A percentile compares a stretch with the other conserved stretches of the same genome.
Evolutionary conservation across 306 rosid genomes (phyloP).

Genomic region (Luffa acutangula): DNA sequence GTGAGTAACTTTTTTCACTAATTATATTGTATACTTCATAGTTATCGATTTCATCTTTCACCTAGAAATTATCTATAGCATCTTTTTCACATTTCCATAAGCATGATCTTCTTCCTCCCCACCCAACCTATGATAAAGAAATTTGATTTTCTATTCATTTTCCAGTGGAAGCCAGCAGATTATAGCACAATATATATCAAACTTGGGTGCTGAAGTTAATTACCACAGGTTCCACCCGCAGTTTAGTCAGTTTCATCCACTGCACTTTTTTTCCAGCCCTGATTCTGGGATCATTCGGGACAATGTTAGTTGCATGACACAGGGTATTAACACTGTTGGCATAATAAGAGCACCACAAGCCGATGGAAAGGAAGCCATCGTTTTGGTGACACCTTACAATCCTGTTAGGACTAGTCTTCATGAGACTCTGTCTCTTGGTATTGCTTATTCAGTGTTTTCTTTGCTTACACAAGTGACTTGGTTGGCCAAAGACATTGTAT

Average conservation of each 20-base stretch:
- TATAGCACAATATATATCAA: slow-evolving; percentile 57
- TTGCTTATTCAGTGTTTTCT: slow-evolving; percentile 77
- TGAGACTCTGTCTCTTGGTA: slow-evolving; percentile 73
- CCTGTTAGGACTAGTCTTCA: slow-evolving; percentile 29
- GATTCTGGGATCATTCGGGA: slow-evolving; percentile 39
- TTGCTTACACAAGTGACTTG: slow-evolving; percentile 79
- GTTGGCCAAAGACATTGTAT: slow-evolving; percentile 86
- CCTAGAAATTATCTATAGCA: neutral
- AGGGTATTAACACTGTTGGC: slow-evolving; percentile 67
- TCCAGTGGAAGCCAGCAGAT: slow-evolving; percentile 58
- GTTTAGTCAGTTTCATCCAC: slow-evolving; percentile 47
- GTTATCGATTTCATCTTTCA: neutral
- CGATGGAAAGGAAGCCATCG: slow-evolving; percentile 96
- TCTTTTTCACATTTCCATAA: neutral
- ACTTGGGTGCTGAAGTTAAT: slow-evolving; percentile 73
- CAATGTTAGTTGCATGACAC: slow-evolving; percentile 51
- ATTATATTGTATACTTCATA: neutral
- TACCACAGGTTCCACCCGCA: slow-evolving; percentile 68
- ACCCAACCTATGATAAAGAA: neutral
- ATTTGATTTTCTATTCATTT: neutral
- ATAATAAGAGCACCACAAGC: slow-evolving; percentile 88
- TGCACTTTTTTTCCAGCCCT: slow-evolving; percentile 69
- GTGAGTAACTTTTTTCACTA: neutral
- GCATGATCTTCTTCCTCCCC: neutral
- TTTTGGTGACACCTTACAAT: slow-evolving; percentile 83